A percentile compares a stretch with the other conserved stretches of the same genome.
Evolutionary conservation across 306 rosid species (phyloP).

Genomic region (Cicer cuneatum): DNA sequence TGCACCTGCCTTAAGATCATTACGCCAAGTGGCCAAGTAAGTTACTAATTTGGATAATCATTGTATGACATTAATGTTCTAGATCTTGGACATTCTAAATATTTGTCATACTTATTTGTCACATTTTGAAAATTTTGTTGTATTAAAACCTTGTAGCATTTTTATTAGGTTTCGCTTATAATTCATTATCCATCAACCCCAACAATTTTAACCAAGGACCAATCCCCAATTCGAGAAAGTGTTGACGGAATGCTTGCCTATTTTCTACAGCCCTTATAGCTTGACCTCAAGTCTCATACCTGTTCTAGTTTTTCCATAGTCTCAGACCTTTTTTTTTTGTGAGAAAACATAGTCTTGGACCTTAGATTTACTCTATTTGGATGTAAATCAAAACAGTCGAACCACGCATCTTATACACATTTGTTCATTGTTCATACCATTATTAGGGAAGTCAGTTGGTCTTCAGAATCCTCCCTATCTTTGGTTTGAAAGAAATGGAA

Average conservation of each 20-base stretch:
- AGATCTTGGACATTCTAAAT: not conserved
- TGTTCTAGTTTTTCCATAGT: not conserved
- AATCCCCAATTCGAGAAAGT: not conserved
- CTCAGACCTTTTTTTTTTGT: not conserved
- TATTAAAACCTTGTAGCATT: constrained; percentile 9
- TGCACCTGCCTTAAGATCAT: constrained; percentile 89
- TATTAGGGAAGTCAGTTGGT: not conserved
- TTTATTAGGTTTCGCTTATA: not conserved
- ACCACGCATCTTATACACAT: not conserved
- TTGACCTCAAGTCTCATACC: not conserved
- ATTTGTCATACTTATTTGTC: constrained; percentile 3
- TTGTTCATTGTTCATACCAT: not conserved
- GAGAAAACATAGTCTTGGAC: not conserved
- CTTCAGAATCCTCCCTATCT: not conserved
- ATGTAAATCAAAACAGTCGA: not conserved
- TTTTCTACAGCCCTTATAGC: constrained; percentile 4
- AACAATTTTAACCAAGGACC: constrained; percentile 2
- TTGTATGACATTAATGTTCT: constrained; percentile 27
- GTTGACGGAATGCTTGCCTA: not conserved
- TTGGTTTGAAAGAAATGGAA: not conserved
- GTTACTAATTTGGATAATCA: constrained; percentile 48
- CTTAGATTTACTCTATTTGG: constrained; percentile 1
- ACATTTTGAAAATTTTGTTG: not conserved
- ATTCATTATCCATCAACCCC: constrained; percentile 4
- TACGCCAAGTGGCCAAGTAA: constrained; percentile 93